These are phyloP conservation scores for Talaromyces atroroseus DNA, from an alignment of 2,329 filamentous ascomycete genomes.

Conservation along the genomic window DNA sequence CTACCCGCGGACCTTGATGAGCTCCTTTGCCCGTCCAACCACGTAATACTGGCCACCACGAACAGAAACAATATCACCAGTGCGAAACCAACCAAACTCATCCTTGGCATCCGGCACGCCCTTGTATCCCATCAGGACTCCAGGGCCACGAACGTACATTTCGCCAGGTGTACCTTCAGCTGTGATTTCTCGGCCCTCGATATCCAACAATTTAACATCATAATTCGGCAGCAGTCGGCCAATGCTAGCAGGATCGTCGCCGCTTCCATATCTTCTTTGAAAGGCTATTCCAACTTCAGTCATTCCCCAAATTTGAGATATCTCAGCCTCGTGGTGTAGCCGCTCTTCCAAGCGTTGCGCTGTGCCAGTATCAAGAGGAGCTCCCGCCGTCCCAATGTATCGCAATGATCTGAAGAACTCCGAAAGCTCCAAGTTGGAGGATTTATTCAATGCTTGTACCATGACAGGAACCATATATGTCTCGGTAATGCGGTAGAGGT, in stretches of 20 bases:
- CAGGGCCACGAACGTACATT: constrained; percentile 36
- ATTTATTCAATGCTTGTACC: constrained; percentile 32
- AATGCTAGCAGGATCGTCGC: constrained; percentile 43
- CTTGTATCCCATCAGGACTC: constrained; percentile 34
- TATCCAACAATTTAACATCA: constrained; percentile 32
- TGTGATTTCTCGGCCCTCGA: constrained; percentile 26
- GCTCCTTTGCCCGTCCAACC: constrained; percentile 39
- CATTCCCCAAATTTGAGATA: constrained; percentile 51
- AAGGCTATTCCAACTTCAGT: constrained; percentile 48
- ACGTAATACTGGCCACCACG: constrained; percentile 35
- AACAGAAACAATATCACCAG: constrained; percentile 38
- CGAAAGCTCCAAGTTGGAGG: constrained; percentile 17
- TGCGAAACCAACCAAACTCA: constrained; percentile 38
- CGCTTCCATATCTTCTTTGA: constrained; percentile 35
- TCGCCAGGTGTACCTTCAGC: constrained; percentile 34
- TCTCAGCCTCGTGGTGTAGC: constrained; percentile 36
- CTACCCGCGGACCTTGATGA: constrained; percentile 45
- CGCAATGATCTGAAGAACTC: constrained; percentile 38
- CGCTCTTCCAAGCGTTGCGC: constrained; percentile 38
- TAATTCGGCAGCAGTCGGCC: constrained; percentile 41
- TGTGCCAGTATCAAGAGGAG: constrained; percentile 40
- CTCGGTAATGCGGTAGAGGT: constrained; percentile 44
- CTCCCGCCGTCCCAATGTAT: constrained; percentile 46
- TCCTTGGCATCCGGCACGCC: constrained; percentile 32
- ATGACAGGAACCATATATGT: constrained; percentile 46